Conservation (phyloP, 2,329 filamentous ascomycete species). For the Hypoxylon sp. region DNA sequence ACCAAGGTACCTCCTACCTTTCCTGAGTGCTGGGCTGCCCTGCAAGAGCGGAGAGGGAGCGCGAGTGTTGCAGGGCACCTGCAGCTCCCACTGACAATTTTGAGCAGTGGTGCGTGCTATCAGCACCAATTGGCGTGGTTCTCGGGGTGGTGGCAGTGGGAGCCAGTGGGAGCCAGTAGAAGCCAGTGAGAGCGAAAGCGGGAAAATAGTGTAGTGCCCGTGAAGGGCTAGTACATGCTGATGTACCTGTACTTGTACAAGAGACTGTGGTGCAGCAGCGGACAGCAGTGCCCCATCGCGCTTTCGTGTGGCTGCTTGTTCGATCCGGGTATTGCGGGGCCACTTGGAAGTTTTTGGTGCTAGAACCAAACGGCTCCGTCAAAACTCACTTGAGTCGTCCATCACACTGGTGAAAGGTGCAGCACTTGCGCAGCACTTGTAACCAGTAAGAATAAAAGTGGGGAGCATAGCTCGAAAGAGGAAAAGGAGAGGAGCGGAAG, state of each 20-base stretch:
- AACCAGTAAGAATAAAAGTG: constrained; percentile 37
- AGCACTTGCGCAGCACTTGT: constrained; percentile 31
- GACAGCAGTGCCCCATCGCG: constrained; percentile 37
- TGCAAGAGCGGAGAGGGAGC: constrained; percentile 38
- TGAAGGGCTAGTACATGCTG: constrained; percentile 35
- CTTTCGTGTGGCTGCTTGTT: constrained; percentile 35
- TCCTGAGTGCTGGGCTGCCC: constrained; percentile 27
- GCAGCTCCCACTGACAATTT: constrained; percentile 44
- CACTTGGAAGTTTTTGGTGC: constrained; percentile 36
- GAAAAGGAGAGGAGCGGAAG: constrained; percentile 31
- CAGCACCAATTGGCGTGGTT: constrained; percentile 38
- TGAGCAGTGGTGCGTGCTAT: constrained; percentile 43
- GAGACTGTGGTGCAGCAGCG: constrained; percentile 40
- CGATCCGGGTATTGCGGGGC: constrained; percentile 34
- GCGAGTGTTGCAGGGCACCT: constrained; percentile 42
- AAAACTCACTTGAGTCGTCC: constrained; percentile 27
- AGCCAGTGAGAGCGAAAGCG: constrained; percentile 33
- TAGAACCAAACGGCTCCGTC: constrained; percentile 37
- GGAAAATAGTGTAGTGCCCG: constrained; percentile 34
- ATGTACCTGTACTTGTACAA: constrained; percentile 33
- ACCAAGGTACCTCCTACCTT: constrained; percentile 23
- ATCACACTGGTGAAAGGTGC: constrained; percentile 34
- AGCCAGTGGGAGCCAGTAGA: constrained; percentile 5
- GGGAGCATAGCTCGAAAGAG: constrained; percentile 29
- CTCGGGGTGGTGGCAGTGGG: constrained; percentile 29